Evolutionary conservation across 768 basidiomycete genomes (phyloP).

Genomic region (Hygrocybe coccinea): DNA sequence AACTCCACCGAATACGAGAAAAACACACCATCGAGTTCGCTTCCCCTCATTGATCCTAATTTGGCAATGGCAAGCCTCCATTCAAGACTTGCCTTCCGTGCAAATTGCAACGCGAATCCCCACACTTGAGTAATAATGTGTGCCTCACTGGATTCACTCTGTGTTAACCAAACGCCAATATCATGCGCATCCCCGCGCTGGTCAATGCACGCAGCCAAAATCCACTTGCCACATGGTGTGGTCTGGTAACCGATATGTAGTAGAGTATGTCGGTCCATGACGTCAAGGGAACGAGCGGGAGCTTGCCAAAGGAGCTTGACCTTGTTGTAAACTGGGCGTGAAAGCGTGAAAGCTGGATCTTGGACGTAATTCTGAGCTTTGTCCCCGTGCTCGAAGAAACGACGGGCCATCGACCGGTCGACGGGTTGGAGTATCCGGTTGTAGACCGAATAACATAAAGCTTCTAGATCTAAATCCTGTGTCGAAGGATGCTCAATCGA

Average conservation of each 20-base stretch:
- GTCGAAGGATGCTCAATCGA: conserved; percentile 42
- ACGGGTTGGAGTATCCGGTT: conserved; percentile 61
- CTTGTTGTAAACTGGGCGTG: conserved; percentile 39
- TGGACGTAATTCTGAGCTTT: conserved; percentile 50
- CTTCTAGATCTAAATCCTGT: conserved; percentile 41
- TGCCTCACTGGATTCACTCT: conserved; percentile 25
- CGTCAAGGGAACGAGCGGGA: conserved; percentile 37
- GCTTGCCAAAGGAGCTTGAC: conserved; percentile 28
- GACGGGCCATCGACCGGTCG: conserved; percentile 56
- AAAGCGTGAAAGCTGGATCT: conserved; percentile 61
- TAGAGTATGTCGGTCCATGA: conserved; percentile 46
- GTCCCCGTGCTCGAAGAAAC: conserved; percentile 38
- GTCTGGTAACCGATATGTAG: conserved; percentile 74
- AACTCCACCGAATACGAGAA: not conserved
- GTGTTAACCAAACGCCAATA: conserved; percentile 57
- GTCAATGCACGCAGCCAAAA: conserved; percentile 69
- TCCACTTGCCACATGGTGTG: conserved; percentile 68
- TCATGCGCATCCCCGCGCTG: conserved; percentile 75
- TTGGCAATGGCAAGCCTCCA: conserved; percentile 77
- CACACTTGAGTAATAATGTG: conserved; percentile 60
- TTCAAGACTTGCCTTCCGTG: conserved; percentile 63
- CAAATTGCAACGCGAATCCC: conserved; percentile 61
- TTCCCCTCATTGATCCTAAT: conserved; percentile 52
- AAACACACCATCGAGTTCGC: conserved; percentile 64
- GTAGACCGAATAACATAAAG: conserved; percentile 62